Percentiles rank a stretch among this genome's conserved stretches.
These are phyloP conservation scores for Lotmaria passim DNA, from an alignment of 208 protist genomes.

Conservation along the genomic window DNA sequence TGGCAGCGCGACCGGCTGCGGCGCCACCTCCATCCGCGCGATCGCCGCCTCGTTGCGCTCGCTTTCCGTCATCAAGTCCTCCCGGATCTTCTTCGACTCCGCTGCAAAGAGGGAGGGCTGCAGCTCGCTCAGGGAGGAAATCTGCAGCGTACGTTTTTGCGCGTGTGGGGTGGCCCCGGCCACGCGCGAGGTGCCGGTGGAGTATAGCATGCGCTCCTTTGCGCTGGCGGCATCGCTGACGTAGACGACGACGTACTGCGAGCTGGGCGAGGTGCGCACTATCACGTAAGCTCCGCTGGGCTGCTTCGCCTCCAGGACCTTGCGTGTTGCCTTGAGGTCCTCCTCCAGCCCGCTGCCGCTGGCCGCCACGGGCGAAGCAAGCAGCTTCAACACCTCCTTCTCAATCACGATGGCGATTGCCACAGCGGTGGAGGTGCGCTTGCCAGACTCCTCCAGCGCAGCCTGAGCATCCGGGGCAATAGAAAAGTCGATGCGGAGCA, in stretches of 20 bases:
- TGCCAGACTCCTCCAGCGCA: slow-evolving; percentile 43
- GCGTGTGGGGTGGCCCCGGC: slow-evolving; percentile 26
- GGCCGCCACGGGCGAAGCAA: slow-evolving; percentile 35
- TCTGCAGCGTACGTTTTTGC: slow-evolving; percentile 43
- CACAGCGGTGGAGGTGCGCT: slow-evolving; percentile 30
- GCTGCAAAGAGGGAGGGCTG: slow-evolving; percentile 48
- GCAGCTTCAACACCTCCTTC: slow-evolving; percentile 55
- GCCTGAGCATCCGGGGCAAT: slow-evolving; percentile 45
- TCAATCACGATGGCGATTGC: slow-evolving; percentile 56
- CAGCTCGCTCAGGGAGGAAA: slow-evolving; percentile 42
- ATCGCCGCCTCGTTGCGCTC: slow-evolving; percentile 59
- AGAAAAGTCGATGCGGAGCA: slow-evolving; percentile 67
- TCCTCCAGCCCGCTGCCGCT: slow-evolving; percentile 33
- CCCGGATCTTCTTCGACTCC: slow-evolving; percentile 33
- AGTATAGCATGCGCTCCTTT: slow-evolving; percentile 72
- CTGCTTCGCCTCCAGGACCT: slow-evolving; percentile 26
- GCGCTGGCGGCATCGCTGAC: slow-evolving; percentile 51
- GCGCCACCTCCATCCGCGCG: slow-evolving; percentile 67
- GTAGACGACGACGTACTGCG: slow-evolving; percentile 56
- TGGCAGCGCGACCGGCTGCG: slow-evolving; percentile 59
- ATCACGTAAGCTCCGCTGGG: slow-evolving; percentile 51
- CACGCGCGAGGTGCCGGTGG: slow-evolving; percentile 45
- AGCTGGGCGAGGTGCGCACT: slow-evolving; percentile 37
- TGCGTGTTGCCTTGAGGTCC: slow-evolving; percentile 44
- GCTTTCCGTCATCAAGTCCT: slow-evolving; percentile 77